Conservation (phyloP, 2,329 filamentous ascomycete species). For the Akanthomyces lecanii region DNA sequence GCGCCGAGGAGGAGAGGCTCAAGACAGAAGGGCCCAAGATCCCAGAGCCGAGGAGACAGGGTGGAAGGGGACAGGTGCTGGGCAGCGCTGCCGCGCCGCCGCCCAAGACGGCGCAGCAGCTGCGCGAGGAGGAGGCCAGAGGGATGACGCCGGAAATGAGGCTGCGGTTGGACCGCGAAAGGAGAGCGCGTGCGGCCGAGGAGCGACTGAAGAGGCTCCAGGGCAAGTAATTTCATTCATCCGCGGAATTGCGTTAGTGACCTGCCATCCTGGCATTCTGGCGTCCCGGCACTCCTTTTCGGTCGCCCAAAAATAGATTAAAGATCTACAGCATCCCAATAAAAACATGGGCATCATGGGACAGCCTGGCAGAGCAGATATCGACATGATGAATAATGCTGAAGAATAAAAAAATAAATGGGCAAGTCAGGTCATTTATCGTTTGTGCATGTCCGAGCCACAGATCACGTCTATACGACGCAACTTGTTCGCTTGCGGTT, state of each 20-base stretch:
- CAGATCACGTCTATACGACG: no score
- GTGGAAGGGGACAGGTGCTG: conserved; percentile 42
- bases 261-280: not conserved
- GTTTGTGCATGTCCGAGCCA: no score
- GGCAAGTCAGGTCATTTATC: no score
- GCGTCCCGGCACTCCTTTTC: no score
- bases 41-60: conserved; percentile 43
- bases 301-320: not conserved
- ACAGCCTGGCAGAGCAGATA: not conserved
- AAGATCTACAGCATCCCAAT: not conserved
- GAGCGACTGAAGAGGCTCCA: conserved; percentile 72
- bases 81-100: conserved; percentile 34
- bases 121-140: conserved; percentile 75
- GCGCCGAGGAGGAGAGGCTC: conserved; percentile 69
- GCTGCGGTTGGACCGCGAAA: conserved; percentile 77
- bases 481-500: no score
- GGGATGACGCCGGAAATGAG: conserved; percentile 86
- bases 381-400: no score
- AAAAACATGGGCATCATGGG: not conserved
- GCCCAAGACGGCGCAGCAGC: conserved; percentile 73
- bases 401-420: no score
- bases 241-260: not conserved
- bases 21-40: conserved; percentile 60
- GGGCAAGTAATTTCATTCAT: conserved; percentile 24
- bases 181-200: conserved; percentile 86